phyloP scores from a whole-genome alignment of 352 stramenopile species.

The Phytopythium vexans region DNA sequence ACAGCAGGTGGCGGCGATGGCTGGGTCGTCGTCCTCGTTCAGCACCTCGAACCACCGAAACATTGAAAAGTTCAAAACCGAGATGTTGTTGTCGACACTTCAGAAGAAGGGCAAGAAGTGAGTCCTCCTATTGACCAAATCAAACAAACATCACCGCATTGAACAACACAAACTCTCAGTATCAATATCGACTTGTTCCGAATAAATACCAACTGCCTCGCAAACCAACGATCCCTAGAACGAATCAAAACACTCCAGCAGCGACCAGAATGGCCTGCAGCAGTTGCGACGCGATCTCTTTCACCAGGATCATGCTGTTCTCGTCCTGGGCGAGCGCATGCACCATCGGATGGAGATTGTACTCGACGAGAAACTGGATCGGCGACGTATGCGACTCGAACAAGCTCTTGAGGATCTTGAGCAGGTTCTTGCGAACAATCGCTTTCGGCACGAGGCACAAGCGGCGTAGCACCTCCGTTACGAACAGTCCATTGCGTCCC shows the following conservation, averaged over 20 bases:
- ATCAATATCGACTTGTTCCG: constrained; percentile 8
- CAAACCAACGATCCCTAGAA: constrained; percentile 2
- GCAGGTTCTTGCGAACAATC: constrained; percentile 88
- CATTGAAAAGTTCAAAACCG: constrained; percentile 70
- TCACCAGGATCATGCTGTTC: constrained; percentile 89
- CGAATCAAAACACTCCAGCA: constrained; percentile 45
- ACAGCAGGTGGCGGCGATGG: constrained; percentile 12
- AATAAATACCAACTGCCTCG: constrained; percentile 34
- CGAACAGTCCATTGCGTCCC: constrained; percentile 79
- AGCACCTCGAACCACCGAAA: constrained; percentile 56
- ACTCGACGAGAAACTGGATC: constrained; percentile 86
- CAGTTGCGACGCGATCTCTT: constrained; percentile 86
- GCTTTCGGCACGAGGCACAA: constrained; percentile 81
- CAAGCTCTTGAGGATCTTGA: constrained; percentile 91
- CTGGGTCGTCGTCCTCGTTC: constrained; percentile 20
- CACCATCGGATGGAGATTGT: constrained; percentile 80
- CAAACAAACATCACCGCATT: constrained; percentile 9
- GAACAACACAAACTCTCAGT: too few species aligned
- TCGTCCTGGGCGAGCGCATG: constrained; percentile 80
- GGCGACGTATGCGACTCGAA: constrained; percentile 86
- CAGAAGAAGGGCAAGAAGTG: constrained; percentile 42
- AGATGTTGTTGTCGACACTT: constrained; percentile 41
- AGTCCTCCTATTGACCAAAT: background rate
- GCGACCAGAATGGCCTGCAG: constrained; percentile 80
- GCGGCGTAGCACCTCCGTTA: constrained; percentile 79